phyloP scores from a whole-genome alignment of 768 basidiomycete species.

The Hysterangium stoloniferum region DNA sequence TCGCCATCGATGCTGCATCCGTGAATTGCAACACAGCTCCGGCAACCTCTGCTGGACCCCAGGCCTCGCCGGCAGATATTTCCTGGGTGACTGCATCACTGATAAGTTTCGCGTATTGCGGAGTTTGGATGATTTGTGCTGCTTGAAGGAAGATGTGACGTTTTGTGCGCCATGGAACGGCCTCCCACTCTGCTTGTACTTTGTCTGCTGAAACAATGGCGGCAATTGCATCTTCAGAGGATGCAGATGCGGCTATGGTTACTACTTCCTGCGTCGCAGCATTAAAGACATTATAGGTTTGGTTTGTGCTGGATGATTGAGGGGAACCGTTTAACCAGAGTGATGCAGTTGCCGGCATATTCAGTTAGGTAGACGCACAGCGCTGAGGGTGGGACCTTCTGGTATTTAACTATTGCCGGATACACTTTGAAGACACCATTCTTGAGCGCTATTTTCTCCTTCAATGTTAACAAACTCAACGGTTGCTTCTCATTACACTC shows the following conservation, averaged over 20 bases:
- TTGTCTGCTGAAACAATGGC: conserved; percentile 1
- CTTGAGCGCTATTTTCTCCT: too few species aligned
- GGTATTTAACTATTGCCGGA: too few species aligned
- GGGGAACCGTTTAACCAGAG: conserved; percentile 31
- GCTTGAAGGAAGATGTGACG: conserved; percentile 43
- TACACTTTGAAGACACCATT: too few species aligned
- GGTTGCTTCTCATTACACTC: too few species aligned
- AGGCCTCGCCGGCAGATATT: conserved; percentile 25
- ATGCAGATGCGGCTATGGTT: background rate
- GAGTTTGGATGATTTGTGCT: conserved; percentile 36
- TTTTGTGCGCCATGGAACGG: conserved; percentile 24
- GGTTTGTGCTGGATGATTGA: conserved; percentile 15
- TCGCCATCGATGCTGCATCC: conserved; percentile 27
- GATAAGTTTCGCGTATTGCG: conserved; percentile 33
- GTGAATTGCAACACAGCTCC: conserved; percentile 22
- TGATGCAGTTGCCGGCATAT: too few species aligned
- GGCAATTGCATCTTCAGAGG: background rate
- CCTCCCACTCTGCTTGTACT: conserved; percentile 32
- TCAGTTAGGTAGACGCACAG: too few species aligned
- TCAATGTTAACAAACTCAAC: too few species aligned
- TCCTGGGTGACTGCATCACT: conserved; percentile 29
- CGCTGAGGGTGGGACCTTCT: too few species aligned
- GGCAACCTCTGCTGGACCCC: conserved; percentile 20
- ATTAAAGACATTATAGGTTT: conserved; percentile 2
- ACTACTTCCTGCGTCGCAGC: background rate